A percentile compares a stretch with the other conserved stretches of the same genome.
Evolutionary conservation across 257 asterid species (phyloP).

Genomic region (Ehretia macrophylla): DNA sequence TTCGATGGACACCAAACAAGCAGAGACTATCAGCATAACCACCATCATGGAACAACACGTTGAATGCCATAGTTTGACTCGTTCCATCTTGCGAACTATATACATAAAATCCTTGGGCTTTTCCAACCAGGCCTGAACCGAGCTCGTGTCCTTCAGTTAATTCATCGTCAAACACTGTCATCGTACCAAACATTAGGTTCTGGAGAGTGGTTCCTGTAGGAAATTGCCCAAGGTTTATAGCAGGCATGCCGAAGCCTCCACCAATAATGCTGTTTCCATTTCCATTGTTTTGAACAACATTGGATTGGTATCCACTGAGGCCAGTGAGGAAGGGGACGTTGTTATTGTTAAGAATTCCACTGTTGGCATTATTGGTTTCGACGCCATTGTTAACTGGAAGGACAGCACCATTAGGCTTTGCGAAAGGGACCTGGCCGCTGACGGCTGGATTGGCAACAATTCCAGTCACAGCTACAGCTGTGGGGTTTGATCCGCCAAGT

Average conservation of each 20-base stretch:
- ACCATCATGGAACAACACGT: conserved; percentile 66
- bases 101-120: conserved; percentile 82
- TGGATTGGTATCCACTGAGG: conserved; percentile 62
- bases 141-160: conserved; percentile 71
- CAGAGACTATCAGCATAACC: conserved; percentile 63
- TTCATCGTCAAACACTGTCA: conserved; percentile 78
- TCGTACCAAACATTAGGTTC: conserved; percentile 85
- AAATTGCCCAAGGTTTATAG: conserved; percentile 54
- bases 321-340: conserved; percentile 85
- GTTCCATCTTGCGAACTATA: conserved; percentile 73
- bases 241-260: conserved; percentile 64
- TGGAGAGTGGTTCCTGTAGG: conserved; percentile 62
- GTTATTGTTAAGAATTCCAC: conserved; percentile 67
- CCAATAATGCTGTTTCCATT: conserved; percentile 56
- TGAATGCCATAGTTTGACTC: conserved; percentile 82
- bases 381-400: conserved; percentile 56
- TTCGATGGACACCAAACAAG: conserved; percentile 68
- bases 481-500: conserved; percentile 78
- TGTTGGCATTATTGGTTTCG: conserved; percentile 48
- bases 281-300: conserved; percentile 46
- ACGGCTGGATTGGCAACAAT: conserved; percentile 70
- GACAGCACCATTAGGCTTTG: conserved; percentile 83
- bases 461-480: conserved; percentile 80
- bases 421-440: conserved; percentile 82
- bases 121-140: conserved; percentile 67